phyloP scores from a whole-genome alignment of 75 land plant species.

The Picea sitchensis region DNA sequence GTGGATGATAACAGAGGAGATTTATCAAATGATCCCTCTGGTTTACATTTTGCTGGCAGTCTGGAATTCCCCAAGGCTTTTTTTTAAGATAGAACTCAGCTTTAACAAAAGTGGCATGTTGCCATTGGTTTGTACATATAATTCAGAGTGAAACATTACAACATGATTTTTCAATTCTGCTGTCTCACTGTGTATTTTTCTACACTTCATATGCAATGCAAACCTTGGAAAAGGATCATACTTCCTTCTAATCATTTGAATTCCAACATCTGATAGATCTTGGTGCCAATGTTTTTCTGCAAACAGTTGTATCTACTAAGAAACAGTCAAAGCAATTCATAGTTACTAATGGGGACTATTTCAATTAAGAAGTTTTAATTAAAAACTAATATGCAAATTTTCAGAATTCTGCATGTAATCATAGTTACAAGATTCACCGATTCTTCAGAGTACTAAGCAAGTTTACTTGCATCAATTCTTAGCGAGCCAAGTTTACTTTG shows the following conservation, averaged over 20 bases:
- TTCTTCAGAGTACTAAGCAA: too few species aligned
- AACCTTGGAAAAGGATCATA: neutral
- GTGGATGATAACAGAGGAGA: neutral
- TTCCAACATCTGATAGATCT: too few species aligned
- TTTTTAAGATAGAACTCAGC: neutral
- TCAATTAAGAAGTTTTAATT: too few species aligned
- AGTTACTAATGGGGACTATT: too few species aligned
- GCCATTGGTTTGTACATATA: slow-evolving; percentile 5
- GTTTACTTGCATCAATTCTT: too few species aligned
- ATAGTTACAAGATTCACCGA: too few species aligned
- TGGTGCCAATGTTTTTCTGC: too few species aligned
- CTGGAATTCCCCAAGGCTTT: neutral
- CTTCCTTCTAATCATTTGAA: neutral
- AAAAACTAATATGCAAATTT: too few species aligned
- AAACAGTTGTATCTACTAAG: too few species aligned
- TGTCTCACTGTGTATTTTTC: neutral
- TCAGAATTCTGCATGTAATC: too few species aligned
- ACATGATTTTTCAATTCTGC: neutral
- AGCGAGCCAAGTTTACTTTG: too few species aligned
- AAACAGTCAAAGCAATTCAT: too few species aligned
- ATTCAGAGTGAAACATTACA: slow-evolving; percentile 4
- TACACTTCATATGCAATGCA: neutral
- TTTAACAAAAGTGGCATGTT: neutral
- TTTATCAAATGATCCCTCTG: neutral
- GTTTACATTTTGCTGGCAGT: neutral